Base-by-base conservation (phyloP, 2,329 filamentous ascomycete genomes). In the Alternaria viburni region DNA sequence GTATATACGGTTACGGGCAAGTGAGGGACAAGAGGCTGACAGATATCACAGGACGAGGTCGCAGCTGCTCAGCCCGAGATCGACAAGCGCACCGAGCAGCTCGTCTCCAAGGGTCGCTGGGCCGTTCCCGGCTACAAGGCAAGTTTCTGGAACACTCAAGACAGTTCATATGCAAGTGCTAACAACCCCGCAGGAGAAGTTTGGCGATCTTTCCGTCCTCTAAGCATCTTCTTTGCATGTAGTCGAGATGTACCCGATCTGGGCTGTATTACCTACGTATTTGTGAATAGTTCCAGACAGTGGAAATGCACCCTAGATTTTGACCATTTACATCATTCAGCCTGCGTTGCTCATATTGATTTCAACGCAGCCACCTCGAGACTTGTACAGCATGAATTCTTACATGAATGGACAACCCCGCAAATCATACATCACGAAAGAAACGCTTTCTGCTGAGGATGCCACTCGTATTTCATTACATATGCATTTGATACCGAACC, bases 111-210 rank as follows among this genome's bases (percentile, higher is more conserved):
- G 91, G 95, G 95, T 83, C 93, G 93, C 89, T 99, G 96, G 96
- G 89, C 90, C 86, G 94, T 97, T 80, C 94, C 96, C 69, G 96
- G 96, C 81, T 99, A 99, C 92, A 97, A 97, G 93, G 95, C 95
- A 86, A 77, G 90, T 83, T 54, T 66, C 15, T 32, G 25, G 25
- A 12, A 11, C 25, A 15, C 19, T 50, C 10, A 10, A 43, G 17
- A 15, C 11, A 7, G 6, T 13, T 15, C 10, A 5, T 2, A 15
- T 17, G 23, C 44, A n/a, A 6, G n/a, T 64, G 65, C 86, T 91
- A 81, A 90, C 81, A 60, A 69, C 65, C 72, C 50, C 77, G 72
- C 77, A 98, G 95, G 96, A 99, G 89, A 97, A 94, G 89, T 99
- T 98, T 84, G 96, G 96, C 86, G 94, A 98, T 82, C 90, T 98